These are phyloP conservation scores for Solanum dulcamara DNA, from an alignment of 257 asterid genomes.

Conservation along the genomic window DNA sequence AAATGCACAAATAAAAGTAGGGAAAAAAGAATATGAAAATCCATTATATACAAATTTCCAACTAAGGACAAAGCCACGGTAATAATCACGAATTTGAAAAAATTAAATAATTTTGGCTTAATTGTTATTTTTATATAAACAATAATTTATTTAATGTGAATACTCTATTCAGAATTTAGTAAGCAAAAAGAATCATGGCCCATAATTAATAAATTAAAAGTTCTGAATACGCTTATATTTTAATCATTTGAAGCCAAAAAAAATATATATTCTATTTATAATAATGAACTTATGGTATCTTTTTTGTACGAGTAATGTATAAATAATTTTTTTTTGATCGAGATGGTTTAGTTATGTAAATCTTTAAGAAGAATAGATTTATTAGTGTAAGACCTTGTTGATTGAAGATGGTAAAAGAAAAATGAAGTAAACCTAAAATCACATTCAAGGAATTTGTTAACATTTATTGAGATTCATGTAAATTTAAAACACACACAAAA, in stretches of 20 bases:
- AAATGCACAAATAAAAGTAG: background rate
- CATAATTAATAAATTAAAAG: background rate
- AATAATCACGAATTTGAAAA: background rate
- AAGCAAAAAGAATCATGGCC: background rate
- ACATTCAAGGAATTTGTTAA: background rate
- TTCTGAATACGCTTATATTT: background rate
- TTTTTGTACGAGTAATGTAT: background rate
- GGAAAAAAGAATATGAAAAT: background rate
- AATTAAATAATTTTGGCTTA: background rate
- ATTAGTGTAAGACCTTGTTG: background rate
- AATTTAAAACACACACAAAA: background rate
- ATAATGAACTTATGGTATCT: background rate
- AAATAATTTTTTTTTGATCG: too few species aligned
- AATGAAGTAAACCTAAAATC: background rate
- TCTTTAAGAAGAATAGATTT: background rate
- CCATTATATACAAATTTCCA: background rate
- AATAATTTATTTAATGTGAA: too few species aligned
- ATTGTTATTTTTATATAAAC: too few species aligned
- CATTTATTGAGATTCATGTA: background rate
- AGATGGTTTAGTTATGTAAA: background rate
- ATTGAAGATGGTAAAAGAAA: background rate
- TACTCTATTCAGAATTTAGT: background rate
- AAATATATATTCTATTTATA: background rate
- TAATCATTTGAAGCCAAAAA: background rate
- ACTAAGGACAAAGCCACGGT: accelerated